Evolutionary conservation across 345 rosid species (phyloP), one percentile per base, ranked within the genome.

Genomic region (Linum usitatissimum): DNA sequence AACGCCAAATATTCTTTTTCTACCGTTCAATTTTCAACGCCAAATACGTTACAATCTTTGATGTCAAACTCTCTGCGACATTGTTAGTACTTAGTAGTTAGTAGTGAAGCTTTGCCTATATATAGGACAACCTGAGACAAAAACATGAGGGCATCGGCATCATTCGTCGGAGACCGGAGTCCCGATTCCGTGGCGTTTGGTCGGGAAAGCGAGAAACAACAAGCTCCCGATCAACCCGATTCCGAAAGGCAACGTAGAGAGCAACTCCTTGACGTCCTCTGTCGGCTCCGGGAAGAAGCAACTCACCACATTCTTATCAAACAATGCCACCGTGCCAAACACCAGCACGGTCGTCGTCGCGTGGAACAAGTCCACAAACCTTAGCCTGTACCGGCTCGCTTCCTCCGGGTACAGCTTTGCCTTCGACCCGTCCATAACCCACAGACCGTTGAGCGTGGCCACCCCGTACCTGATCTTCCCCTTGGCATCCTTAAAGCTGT

Each of bases 401-500:
- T 81, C 88, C 59, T 77, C 83, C 0, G 28, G 64, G 0, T 84
- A 49, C 54, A 87, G 66, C 49, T 57, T 67, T 3, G 74, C 65
- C 5, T 70, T 31, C 18, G 64, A 9, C 21, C 83, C 84, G 14
- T 87, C 95, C 2, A 87, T 60, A 6, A 84, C 80, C 76, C 73
- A 76, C 53, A 87, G 55, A 17, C 97, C 97, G 9, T 30, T 71
- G 18, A 57, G 68, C 5, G 97, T 83, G 0, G 89, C 91, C 30
- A 91, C 0, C 0, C 96, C 96, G 2, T 88, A 84, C 49, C 91
- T 75, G 18, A 90, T 88, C 75, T 91, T 88, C 49, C 96, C 88
- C 8, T 62, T 67, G 39, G 61, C 77, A 14, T 91, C 97, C 54
- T 83, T 57, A 42, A 80, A 36, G 55, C 91, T 87, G 53, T 87